Conservation (phyloP, 1,284 basidiomycete genomes). For the Pyrrhoderma lamaoense region DNA sequence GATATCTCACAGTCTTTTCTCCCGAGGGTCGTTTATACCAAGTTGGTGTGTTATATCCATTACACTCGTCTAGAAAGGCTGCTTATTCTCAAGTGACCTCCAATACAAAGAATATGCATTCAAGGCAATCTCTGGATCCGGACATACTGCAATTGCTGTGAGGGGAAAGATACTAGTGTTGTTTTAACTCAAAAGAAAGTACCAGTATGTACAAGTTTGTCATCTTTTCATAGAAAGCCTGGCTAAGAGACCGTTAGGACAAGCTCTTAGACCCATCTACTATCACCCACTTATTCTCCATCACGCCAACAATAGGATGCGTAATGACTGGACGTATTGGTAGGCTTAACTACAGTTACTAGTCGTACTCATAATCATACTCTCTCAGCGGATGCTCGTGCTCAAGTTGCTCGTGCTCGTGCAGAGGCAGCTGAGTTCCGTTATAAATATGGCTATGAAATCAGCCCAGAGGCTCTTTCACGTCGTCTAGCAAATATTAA, state of each 20-base stretch:
- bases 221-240: background rate
- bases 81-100: slow-evolving; percentile 11
- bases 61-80: background rate
- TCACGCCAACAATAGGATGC: slow-evolving; percentile 95
- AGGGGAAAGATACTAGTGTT: slow-evolving; percentile 92
- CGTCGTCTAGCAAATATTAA: slow-evolving; percentile 97
- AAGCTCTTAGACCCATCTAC: slow-evolving; percentile 95
- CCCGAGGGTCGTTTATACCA: slow-evolving; percentile 93
- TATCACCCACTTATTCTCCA: slow-evolving; percentile 93
- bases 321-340: slow-evolving; percentile 96
- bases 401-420: slow-evolving; percentile 86
- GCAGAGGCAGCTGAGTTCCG: slow-evolving; percentile 91
- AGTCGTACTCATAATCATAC: slow-evolving; percentile 6
- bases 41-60: slow-evolving; percentile 70
- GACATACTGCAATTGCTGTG: slow-evolving; percentile 90
- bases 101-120: slow-evolving; percentile 85
- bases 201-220: slow-evolving; percentile 55
- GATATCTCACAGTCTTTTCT: slow-evolving; percentile 90
- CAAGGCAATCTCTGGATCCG: slow-evolving; percentile 97
- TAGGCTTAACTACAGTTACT: slow-evolving; percentile 30
- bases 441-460: slow-evolving; percentile 97
- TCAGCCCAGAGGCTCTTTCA: slow-evolving; percentile 91
- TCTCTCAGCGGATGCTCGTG: slow-evolving; percentile 78
- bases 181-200: slow-evolving; percentile 99
- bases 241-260: slow-evolving; percentile 54